Percentiles rank a stretch among this genome's conserved stretches.
phyloP scores from a whole-genome alignment of 352 stramenopile genomes.

The Phytophthora pseudosyringae region DNA sequence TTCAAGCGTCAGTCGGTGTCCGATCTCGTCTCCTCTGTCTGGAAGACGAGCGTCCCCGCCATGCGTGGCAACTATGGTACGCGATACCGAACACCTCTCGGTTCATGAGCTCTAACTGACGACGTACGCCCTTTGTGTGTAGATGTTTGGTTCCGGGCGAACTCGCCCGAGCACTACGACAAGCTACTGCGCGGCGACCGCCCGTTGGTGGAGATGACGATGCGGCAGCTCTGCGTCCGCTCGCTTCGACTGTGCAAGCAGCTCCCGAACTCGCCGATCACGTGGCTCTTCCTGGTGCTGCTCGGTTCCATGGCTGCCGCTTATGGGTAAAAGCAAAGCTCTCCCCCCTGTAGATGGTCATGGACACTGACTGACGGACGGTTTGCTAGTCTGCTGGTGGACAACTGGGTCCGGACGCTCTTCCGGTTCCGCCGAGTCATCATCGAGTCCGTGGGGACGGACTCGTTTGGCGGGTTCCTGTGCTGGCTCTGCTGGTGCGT shows the following conservation, averaged over 20 bases:
- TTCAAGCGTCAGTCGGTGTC: background rate
- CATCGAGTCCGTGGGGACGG: slow-evolving; percentile 60
- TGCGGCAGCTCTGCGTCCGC: slow-evolving; percentile 72
- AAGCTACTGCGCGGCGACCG: slow-evolving; percentile 67
- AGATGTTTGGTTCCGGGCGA: slow-evolving; percentile 80
- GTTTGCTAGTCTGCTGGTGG: slow-evolving; percentile 60
- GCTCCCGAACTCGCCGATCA: slow-evolving; percentile 84
- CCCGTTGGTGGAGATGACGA: slow-evolving; percentile 59
- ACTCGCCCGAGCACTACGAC: slow-evolving; percentile 76
- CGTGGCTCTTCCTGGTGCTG: slow-evolving; percentile 79
- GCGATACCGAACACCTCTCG: background rate
- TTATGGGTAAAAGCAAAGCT: slow-evolving; percentile 54
- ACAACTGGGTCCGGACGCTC: slow-evolving; percentile 74
- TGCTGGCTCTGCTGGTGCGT: slow-evolving; percentile 75
- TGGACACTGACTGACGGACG: too few species aligned
- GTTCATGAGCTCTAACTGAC: too few species aligned
- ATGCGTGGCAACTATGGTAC: slow-evolving; percentile 38
- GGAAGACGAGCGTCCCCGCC: background rate
- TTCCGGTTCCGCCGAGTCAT: slow-evolving; percentile 64
- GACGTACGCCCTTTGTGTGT: background rate
- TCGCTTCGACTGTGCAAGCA: slow-evolving; percentile 81
- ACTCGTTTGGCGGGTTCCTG: slow-evolving; percentile 71
- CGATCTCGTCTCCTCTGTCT: background rate
- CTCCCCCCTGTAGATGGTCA: background rate
- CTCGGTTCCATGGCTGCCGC: slow-evolving; percentile 66